Base-by-base conservation (phyloP, 1,284 basidiomycete genomes). In the Marasmius fiardii region DNA sequence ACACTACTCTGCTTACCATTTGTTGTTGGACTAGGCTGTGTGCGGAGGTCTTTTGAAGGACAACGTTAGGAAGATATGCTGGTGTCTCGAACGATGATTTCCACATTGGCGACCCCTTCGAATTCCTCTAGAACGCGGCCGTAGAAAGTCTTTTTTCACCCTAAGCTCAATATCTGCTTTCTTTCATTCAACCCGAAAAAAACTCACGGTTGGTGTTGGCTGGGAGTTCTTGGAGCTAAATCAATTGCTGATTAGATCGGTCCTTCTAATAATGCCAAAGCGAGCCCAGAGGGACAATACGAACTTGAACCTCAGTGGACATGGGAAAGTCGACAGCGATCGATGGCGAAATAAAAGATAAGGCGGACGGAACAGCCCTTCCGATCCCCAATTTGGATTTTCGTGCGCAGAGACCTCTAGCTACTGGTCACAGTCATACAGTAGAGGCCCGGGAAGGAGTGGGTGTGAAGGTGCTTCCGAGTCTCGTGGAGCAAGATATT, bases 161-260 rank as follows among this genome's bases (percentile, higher is more conserved):
- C 28, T 10, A 31, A 4, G 10, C 28, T 31, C 39, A 4, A 41
- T 41, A 7, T n/a, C 11, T 41, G 14, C 11, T 41, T 6, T 41
- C 16, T 7, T n/a, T 41, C 39, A 14, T 41, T 16, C 14, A 20
- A 41, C 6, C 23, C n/a, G 2, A 26, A 26, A 24, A 31, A 3
- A 48, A 65, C 74, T 39, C 63, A 84, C 86, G 26, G 88, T 90
- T 7, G 90, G 92, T 1, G 90, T 93, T 95, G 7, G 85, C 91
- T 34, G 93, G 92, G 3, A 90, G 75, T 70, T 95, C 93, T 81
- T 83, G 87, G 51, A 94, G 78, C 83, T 90, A 65, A 23, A 24
- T 18, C 35, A 52, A 24, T 49, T 45, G n/a, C 10, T 43, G 39
- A n/a, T 41, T n/a, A 26, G 37, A 23, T 10, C 18, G 45, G 41